Percentiles rank a stretch among this genome's conserved stretches.
phyloP scores from a whole-genome alignment of 768 basidiomycete genomes.

The Hortiboletus campestris region DNA sequence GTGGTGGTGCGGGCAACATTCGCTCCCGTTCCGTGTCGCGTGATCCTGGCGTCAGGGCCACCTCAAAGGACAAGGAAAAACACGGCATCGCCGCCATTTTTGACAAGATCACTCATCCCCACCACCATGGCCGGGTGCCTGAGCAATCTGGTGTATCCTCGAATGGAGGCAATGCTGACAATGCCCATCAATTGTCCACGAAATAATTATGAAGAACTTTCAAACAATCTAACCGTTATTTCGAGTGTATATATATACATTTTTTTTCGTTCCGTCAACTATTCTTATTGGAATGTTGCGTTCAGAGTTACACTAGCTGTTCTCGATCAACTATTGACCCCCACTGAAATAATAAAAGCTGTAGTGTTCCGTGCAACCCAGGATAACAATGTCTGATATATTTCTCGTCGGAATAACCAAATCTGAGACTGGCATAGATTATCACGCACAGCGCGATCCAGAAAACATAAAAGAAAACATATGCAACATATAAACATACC shows the following conservation, averaged over 20 bases:
- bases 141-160: not conserved
- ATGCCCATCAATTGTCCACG: not conserved
- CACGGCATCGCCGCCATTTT: conserved; percentile 31
- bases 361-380: no score
- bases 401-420: no score
- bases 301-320: not conserved
- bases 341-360: no score
- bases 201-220: not conserved
- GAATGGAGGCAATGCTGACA: not conserved
- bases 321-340: not conserved
- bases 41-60: conserved; percentile 24
- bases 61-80: conserved; percentile 32
- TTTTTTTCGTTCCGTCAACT: not conserved
- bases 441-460: no score
- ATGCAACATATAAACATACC: no score
- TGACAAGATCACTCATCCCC: conserved; percentile 29
- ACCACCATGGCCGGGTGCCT: not conserved
- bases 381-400: no score
- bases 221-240: not conserved
- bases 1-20: conserved; percentile 66
- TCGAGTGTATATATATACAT: not conserved
- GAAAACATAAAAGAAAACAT: no score
- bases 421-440: no score
- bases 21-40: conserved; percentile 37
- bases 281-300: not conserved